A percentile compares a stretch with the other conserved stretches of the same genome.
phyloP scores from a whole-genome alignment of 495 filamentous ascomycete genomes.

The Aspergillus bertholletiae region DNA sequence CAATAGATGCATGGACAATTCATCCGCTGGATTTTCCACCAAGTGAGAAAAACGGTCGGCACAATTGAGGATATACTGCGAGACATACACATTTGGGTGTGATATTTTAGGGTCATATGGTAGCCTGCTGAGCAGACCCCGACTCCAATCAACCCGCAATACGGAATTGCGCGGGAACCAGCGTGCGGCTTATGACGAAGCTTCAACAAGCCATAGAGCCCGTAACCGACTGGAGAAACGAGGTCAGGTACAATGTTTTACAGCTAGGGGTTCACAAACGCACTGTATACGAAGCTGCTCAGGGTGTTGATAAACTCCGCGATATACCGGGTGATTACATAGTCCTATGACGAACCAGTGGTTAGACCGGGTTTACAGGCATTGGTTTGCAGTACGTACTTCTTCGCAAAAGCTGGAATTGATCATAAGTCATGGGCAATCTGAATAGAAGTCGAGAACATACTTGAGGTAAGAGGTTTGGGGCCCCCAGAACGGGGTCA shows the following conservation, averaged over 20 bases:
- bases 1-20: slow-evolving; percentile 56
- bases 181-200: slow-evolving; percentile 14
- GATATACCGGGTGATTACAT: slow-evolving; percentile 49
- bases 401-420: slow-evolving; percentile 15
- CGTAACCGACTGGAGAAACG: slow-evolving; percentile 26
- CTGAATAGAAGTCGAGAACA: background rate
- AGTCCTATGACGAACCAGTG: slow-evolving; percentile 34
- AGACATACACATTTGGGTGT: slow-evolving; percentile 49
- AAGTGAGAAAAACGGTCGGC: background rate
- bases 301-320: slow-evolving; percentile 56
- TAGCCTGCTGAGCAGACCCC: slow-evolving; percentile 51
- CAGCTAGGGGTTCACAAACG: no score
- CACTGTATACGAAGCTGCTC: slow-evolving; percentile 46
- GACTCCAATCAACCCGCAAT: slow-evolving; percentile 52
- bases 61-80: background rate
- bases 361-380: background rate
- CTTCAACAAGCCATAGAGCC: slow-evolving; percentile 30
- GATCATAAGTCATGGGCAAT: background rate
- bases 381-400: slow-evolving; percentile 1
- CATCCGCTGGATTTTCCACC: slow-evolving; percentile 22
- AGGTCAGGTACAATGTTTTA: no score
- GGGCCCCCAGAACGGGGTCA: slow-evolving; percentile 17
- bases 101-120: slow-evolving; percentile 51
- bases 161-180: slow-evolving; percentile 33
- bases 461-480: slow-evolving; percentile 12